These are phyloP conservation scores for Paraleonurus japonicus DNA, from an alignment of 257 asterid species.

Conservation along the genomic window DNA sequence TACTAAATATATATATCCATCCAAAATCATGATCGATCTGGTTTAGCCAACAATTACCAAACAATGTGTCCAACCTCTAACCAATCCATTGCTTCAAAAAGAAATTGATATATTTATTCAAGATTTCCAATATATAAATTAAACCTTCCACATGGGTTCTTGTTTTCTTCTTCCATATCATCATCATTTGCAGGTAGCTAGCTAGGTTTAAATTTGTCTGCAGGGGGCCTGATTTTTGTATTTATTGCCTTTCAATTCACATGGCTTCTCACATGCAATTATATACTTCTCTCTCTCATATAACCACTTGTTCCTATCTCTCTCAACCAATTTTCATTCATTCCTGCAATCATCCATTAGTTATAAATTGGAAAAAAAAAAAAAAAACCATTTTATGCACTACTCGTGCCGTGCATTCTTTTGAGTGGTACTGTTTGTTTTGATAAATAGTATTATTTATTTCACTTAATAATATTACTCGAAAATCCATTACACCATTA, in stretches of 20 bases:
- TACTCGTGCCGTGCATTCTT: no score
- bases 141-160: slow-evolving; percentile 39
- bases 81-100: slow-evolving; percentile 7
- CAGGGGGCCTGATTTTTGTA: slow-evolving; percentile 28
- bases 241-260: slow-evolving; percentile 45
- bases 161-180: slow-evolving; percentile 19
- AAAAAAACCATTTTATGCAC: no score
- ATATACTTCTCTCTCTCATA: slow-evolving; percentile 13
- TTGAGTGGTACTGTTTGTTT: no score
- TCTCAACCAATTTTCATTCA: slow-evolving; percentile 18
- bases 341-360: slow-evolving; percentile 11
- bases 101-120: slow-evolving; percentile 5
- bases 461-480: no score
- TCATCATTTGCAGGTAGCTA: slow-evolving; percentile 26
- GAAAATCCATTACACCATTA: no score
- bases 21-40: not conserved
- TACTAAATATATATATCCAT: not conserved
- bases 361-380: no score
- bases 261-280: slow-evolving; percentile 65
- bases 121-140: slow-evolving; percentile 26
- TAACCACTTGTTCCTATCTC: slow-evolving; percentile 13
- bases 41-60: slow-evolving; percentile 11
- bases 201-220: slow-evolving; percentile 23
- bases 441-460: no score
- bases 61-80: not conserved